A percentile compares a stretch with the other conserved stretches of the same genome.
These are phyloP conservation scores for Saccharum spontaneum DNA, from an alignment of 176 grass and related monocot species.

Conservation along the genomic window DNA sequence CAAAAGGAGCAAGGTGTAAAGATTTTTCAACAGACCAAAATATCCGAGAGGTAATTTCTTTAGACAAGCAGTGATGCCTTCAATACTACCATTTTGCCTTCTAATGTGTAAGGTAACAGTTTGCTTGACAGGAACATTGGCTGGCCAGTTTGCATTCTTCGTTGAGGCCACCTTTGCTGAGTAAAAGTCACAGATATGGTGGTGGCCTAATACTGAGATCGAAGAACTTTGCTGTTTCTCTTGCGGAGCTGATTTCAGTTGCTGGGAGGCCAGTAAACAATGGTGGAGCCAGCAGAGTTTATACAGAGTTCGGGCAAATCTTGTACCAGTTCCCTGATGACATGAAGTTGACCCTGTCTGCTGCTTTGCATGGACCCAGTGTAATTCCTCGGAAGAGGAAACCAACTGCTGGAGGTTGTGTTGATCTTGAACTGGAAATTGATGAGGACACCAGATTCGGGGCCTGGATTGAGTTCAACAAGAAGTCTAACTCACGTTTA, in stretches of 20 bases:
- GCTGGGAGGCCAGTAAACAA: constrained; percentile 18
- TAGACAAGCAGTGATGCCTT: not conserved
- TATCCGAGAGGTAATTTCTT: constrained; percentile 62
- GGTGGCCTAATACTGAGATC: constrained; percentile 61
- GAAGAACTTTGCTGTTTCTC: constrained; percentile 52
- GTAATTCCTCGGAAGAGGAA: constrained; percentile 40
- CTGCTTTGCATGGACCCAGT: constrained; percentile 50
- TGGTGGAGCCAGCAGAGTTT: constrained; percentile 42
- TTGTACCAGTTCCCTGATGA: constrained; percentile 52
- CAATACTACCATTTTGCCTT: constrained; percentile 26
- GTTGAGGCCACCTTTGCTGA: constrained; percentile 64
- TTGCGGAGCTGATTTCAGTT: constrained; percentile 57
- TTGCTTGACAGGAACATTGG: constrained; percentile 68
- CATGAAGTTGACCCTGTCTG: constrained; percentile 66
- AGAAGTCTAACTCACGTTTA: constrained; percentile 40
- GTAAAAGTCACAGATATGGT: constrained; percentile 49
- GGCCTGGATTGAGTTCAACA: constrained; percentile 68
- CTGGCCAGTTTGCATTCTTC: constrained; percentile 45
- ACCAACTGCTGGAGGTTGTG: constrained; percentile 52
- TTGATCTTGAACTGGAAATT: constrained; percentile 55
- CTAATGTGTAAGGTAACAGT: constrained; percentile 55
- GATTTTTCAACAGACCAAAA: constrained; percentile 54
- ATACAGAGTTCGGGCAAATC: constrained; percentile 65
- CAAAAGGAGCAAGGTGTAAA: constrained; percentile 71
- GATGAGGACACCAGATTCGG: constrained; percentile 82